Evolutionary conservation across 1,284 basidiomycete genomes (phyloP), one percentile per base, ranked within the genome.

Genomic region (Melampsora larici-populina): DNA sequence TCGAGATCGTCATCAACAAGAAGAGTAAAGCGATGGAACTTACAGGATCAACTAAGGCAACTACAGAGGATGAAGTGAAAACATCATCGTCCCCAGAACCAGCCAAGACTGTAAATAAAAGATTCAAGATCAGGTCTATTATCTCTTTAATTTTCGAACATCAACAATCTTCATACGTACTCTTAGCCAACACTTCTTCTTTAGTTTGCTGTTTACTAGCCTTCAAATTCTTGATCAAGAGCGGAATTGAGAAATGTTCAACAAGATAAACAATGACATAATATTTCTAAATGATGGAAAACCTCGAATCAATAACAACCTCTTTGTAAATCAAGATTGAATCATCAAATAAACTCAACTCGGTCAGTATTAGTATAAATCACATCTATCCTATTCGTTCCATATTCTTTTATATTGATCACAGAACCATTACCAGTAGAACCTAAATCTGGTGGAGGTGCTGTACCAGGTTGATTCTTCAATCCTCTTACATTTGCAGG

Each of bases 391-490:
- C 88, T 88, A 81, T 92, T 93, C 78, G 86, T 84, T 36, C 17
- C 55, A 17, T 40, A 73, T 33, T 87, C 84, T 24, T 84, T 85
- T 0, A 86, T 84, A 60, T 83, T 84, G 36, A 87, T 83, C 76
- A 88, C 86, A 8, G 90, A 84, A 69, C 87, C 82, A 58, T 79
- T 85, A 83, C 88, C 90, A 51, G 63, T 65, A 1, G 49, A 64
- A 7, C 88, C 88, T 51, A 97, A 84, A 82, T 96, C 91, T 13
- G 94, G 90, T 0, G 94, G 94, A 24, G 94, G 93, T 0, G 94
- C 92, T 70, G 93, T 97, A 0, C 94, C 94, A n/a, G 94, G 91
- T 82, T 94, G 96, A 85, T 97, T 97, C 87, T 97, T 95, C 81
- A 97, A 85, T 1, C 95, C 95, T 82, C 94, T 93, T 80, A 94